Evolutionary conservation across 352 stramenopile species (phyloP).

Genomic region (Pythium rishiriense): DNA sequence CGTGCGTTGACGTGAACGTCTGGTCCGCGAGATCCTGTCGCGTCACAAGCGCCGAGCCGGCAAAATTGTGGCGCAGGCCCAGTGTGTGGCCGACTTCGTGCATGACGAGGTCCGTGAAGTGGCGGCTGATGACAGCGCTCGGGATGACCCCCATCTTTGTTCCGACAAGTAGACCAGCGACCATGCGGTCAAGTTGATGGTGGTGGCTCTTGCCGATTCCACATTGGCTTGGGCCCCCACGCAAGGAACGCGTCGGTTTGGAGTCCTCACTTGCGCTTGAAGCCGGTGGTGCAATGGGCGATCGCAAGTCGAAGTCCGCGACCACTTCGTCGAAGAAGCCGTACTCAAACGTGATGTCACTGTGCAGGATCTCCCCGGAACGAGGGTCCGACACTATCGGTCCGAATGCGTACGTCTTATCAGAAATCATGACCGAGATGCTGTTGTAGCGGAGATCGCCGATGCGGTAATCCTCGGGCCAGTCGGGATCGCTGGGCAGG

Average conservation of each 20-base stretch:
- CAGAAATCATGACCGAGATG: constrained; percentile 85
- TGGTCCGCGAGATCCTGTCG: constrained; percentile 56
- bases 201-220: constrained; percentile 40
- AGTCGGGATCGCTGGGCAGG: constrained; percentile 64
- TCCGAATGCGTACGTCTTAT: constrained; percentile 70
- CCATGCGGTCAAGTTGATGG: constrained; percentile 42
- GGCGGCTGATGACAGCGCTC: constrained; percentile 56
- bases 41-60: constrained; percentile 51
- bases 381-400: constrained; percentile 73
- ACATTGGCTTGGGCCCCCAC: constrained; percentile 34
- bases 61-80: constrained; percentile 87
- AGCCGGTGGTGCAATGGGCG: constrained; percentile 35
- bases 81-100: constrained; percentile 90
- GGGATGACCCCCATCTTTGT: constrained; percentile 38
- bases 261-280: neutral
- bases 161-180: constrained; percentile 38
- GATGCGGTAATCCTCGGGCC: constrained; percentile 77
- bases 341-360: constrained; percentile 85
- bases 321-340: constrained; percentile 82
- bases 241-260: neutral
- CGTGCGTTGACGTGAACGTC: constrained; percentile 46
- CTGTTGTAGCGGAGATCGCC: constrained; percentile 86
- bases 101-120: constrained; percentile 82
- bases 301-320: constrained; percentile 48
- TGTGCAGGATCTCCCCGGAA: constrained; percentile 86